Evolutionary conservation across 1,139 yeast species (phyloP), one percentile per base, ranked within the genome.

Genomic region (Saccharomycopsis crataegensis): DNA sequence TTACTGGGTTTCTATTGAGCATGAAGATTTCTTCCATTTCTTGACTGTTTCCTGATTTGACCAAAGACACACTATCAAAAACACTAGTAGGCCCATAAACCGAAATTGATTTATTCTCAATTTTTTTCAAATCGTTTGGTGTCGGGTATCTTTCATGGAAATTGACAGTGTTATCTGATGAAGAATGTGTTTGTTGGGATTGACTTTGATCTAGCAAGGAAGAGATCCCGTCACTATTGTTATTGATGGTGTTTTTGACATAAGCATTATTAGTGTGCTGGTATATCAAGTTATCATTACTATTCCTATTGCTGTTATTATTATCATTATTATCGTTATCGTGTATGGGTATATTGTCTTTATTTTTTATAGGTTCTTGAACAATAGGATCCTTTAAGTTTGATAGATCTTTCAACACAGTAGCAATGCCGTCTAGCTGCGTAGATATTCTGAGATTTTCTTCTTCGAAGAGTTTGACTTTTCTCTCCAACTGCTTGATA

Each of bases 51-150:
- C 48, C 56, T 3, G 36, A 16, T n/a, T 42, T 42, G 14, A 51
- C 43, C 17, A 56, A 52, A 7, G 52, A 11, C 3, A 51, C 56
- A 47, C 50, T 55, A 69, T 72, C 77, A 56, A 71, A 77, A 6
- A 79, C 74, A 54, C 78, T 75, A 2, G 78, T 77, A 11, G 83
- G 79, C 0, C 80, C 80, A 59, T 76, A 78, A 22, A 76, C 71
- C 3, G 76, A 42, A 16, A 48, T 34, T 16, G 48, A 17, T 9
- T 14, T 46, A 36, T 46, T 46, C 7, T 46, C 48, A 36, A 36
- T 11, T 14, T 32, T 36, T 16, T 46, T 36, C 16, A 36, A 46
- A 14, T 22, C 17, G 12, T 16, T 46, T 8, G 48, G 48, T 3
- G 33, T 36, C 8, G 48, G 48, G 31, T 46, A 46, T 22, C 14